Percentiles rank a stretch among this genome's conserved stretches.
These are phyloP conservation scores for Boletus vinaceobasis DNA, from an alignment of 768 basidiomycete genomes.

Conservation along the genomic window DNA sequence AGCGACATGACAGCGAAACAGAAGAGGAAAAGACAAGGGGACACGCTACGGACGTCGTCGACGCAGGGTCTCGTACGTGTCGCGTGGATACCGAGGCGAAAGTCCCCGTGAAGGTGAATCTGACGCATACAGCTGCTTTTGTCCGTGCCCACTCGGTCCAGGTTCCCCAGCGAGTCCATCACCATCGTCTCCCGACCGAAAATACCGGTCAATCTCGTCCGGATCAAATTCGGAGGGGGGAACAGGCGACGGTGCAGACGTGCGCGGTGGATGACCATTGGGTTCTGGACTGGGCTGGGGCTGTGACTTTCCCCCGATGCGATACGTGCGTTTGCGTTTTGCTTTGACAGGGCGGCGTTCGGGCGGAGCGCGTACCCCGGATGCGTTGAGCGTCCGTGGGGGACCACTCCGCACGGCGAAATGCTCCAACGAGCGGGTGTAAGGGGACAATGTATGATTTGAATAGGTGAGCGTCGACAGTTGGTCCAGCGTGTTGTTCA, in stretches of 20 bases:
- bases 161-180: background rate
- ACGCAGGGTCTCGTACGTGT: conserved; percentile 9
- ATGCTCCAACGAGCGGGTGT: conserved; percentile 85
- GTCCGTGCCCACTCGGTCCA: background rate
- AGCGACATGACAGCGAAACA: background rate
- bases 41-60: conserved; percentile 3
- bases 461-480: conserved; percentile 82
- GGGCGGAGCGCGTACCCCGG: conserved; percentile 31
- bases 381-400: conserved; percentile 43
- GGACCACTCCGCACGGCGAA: conserved; percentile 91
- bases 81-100: conserved; percentile 1
- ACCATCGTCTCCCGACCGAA: conserved; percentile 40
- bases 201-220: conserved; percentile 75
- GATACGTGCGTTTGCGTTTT: conserved; percentile 69
- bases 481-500: conserved; percentile 79
- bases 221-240: conserved; percentile 59
- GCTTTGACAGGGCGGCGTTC: conserved; percentile 67
- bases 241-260: conserved; percentile 31
- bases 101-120: background rate
- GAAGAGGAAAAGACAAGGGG: background rate
- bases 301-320: conserved; percentile 41
- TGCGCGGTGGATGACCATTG: conserved; percentile 7
- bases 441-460: conserved; percentile 92
- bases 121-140: background rate
- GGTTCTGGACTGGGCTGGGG: conserved; percentile 1